Base-by-base conservation (phyloP, 345 rosid species). In the Acer yangbiense region DNA sequence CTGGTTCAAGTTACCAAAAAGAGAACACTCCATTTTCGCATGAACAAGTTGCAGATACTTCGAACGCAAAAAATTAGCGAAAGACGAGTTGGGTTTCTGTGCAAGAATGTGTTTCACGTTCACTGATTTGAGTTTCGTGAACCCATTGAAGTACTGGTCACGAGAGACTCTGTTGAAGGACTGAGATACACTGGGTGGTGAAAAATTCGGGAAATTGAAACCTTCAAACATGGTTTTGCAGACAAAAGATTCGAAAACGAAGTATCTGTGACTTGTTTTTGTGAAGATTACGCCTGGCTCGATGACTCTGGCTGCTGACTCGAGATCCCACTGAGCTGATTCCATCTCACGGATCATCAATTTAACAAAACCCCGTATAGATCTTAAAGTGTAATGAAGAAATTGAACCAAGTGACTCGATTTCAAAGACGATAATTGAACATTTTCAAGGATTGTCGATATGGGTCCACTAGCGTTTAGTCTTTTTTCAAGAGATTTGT, bases 21-120 rank as follows among this genome's bases (percentile, higher is more conserved):
- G 86, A 1, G 98, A 94, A 55, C 97, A 92, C 84, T 96, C 99
- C 99, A 96, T 92, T 80, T 94, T 96, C 52, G 98, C 95, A 84
- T 96, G 99, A 0, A 96, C 93, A 2, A 96, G 87, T 48, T 80
- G 86, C 61, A 85, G 83, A 72, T 96, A 96, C 90, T 91, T 96
- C 9, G 78, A 79, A 18, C 91, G 84, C 21, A 82, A 74, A 74
- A 94, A 90, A 71, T 70, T 80, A 6, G 92, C 91, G 4, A 96
- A 82, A 10, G 88, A 76, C 0, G 95, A 87, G 44, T 73, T 64
- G 32, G 92, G 91, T 52, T 91, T 83, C n/a, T 88, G 88, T 69
- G 84, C 69, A 60, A 96, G 41, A 76, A 82, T 86, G n/a, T 81
- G 85, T 16, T 78, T 71, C n/a, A 89, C 84, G 75, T 83, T 81